A percentile compares a stretch with the other conserved stretches of the same genome.
Conservation (phyloP, 1,139 yeast genomes). For the Debaryomyces subglobosus region DNA sequence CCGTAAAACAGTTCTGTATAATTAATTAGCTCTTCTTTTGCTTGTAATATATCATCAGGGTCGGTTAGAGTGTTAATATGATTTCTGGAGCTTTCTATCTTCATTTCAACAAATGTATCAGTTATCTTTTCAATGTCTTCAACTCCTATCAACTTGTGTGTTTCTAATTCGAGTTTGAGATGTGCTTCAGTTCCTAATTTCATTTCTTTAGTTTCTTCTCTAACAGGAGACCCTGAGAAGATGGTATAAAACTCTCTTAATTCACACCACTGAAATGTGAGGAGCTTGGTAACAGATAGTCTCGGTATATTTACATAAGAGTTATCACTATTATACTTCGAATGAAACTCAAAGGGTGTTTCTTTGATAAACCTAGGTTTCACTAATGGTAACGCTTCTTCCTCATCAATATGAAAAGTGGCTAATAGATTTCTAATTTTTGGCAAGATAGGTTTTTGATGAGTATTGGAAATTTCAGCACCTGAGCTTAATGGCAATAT, state of each 20-base stretch:
- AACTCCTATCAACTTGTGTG: slow-evolving; percentile 36
- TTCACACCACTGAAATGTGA: slow-evolving; percentile 58
- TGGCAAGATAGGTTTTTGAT: neutral
- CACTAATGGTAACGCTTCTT: slow-evolving; percentile 16
- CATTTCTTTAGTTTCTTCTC: slow-evolving; percentile 36
- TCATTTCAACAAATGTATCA: slow-evolving; percentile 12
- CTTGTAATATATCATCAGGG: slow-evolving; percentile 1
- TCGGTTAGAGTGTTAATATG: slow-evolving; percentile 7
- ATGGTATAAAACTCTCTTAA: slow-evolving; percentile 46
- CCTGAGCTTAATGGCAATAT: neutral
- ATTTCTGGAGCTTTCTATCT: neutral
- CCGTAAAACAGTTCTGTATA: slow-evolving; percentile 13
- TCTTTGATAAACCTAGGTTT: slow-evolving; percentile 17
- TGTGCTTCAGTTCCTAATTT: slow-evolving; percentile 45
- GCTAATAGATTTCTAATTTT: neutral
- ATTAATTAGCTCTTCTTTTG: slow-evolving; percentile 2
- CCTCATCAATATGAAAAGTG: slow-evolving; percentile 13
- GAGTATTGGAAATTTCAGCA: neutral
- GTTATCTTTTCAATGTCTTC: slow-evolving; percentile 6
- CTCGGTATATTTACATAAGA: slow-evolving; percentile 36
- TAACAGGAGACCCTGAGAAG: slow-evolving; percentile 36
- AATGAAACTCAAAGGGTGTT: slow-evolving; percentile 31
- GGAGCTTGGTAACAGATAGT: slow-evolving; percentile 49
- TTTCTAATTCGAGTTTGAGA: slow-evolving; percentile 38
- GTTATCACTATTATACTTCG: slow-evolving; percentile 25